A percentile compares a stretch with the other conserved stretches of the same genome.
These are phyloP conservation scores for Hawksworthiomyces lignivorus DNA, from an alignment of 2,329 filamentous ascomycete species.

Conservation along the genomic window DNA sequence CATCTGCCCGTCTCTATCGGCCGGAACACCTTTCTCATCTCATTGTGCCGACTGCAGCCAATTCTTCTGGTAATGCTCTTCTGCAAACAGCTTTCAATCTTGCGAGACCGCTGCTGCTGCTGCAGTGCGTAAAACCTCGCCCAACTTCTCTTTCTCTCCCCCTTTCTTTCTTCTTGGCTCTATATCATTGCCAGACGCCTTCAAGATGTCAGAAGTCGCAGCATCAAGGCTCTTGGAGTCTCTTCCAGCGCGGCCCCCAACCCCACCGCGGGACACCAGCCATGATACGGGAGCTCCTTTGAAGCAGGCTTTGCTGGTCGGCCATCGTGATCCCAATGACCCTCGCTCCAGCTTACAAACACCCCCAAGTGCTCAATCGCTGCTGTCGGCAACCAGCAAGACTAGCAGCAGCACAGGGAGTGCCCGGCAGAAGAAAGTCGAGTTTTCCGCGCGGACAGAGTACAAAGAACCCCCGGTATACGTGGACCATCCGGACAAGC, in stretches of 20 bases:
- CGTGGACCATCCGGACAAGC: constrained; percentile 23
- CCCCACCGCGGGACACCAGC: constrained; percentile 52
- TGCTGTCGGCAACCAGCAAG: constrained; percentile 24
- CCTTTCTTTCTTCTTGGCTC: not conserved
- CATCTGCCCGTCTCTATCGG: too few species aligned
- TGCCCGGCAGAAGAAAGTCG: constrained; percentile 46
- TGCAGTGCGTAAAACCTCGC: constrained; percentile 1
- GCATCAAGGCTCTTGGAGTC: constrained; percentile 40
- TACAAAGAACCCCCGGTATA: constrained; percentile 47
- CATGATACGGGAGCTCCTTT: constrained; percentile 28
- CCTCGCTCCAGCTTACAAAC: constrained; percentile 38
- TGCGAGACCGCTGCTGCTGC: constrained; percentile 4
- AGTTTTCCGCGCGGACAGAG: constrained; percentile 49
- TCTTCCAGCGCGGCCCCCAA: constrained; percentile 55
- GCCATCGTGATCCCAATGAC: constrained; percentile 27
- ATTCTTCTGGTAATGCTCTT: constrained; percentile 5
- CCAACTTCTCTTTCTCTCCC: not conserved
- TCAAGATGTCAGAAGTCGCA: constrained; percentile 28
- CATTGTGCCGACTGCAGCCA: too few species aligned
- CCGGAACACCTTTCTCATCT: not conserved
- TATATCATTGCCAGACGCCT: not conserved
- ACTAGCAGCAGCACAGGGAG: constrained; percentile 28
- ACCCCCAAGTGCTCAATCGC: constrained; percentile 42
- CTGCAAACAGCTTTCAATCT: not conserved
- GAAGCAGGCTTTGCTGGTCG: constrained; percentile 24